A percentile compares a stretch with the other conserved stretches of the same genome.
Evolutionary conservation across 495 filamentous ascomycete species (phyloP).

Genomic region (Aspergillus nidulans): DNA sequence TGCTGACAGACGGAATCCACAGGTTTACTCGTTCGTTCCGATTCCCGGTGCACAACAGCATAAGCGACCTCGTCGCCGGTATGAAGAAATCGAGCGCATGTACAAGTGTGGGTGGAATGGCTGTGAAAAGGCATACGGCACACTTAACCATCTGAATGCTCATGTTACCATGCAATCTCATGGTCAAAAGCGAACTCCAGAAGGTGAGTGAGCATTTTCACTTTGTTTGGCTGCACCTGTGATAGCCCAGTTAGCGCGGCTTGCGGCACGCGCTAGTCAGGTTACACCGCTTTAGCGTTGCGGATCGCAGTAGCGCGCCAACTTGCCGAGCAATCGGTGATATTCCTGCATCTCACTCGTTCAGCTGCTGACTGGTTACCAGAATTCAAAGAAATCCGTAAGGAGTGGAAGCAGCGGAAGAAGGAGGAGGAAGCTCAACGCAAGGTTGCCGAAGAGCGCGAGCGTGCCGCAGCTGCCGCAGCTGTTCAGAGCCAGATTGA

Average conservation of each 20-base stretch:
- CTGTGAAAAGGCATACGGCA: conserved; percentile 97
- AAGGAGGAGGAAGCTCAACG: conserved; percentile 93
- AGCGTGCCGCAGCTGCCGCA: conserved; percentile 60
- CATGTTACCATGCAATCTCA: conserved; percentile 99
- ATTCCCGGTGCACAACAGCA: conserved; percentile 97
- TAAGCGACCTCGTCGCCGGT: conserved; percentile 89
- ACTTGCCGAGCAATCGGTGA: conserved; percentile 27
- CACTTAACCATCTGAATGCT: conserved; percentile 92
- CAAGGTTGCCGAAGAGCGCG: conserved; percentile 87
- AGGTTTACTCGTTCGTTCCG: conserved; percentile 98
- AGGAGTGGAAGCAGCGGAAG: conserved; percentile 98
- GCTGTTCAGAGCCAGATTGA: conserved; percentile 54
- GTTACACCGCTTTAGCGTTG: conserved; percentile 46
- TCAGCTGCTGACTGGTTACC: conserved; percentile 10
- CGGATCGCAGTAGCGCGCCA: conserved; percentile 46
- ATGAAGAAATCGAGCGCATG: conserved; percentile 99
- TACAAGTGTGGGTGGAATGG: conserved; percentile 99
- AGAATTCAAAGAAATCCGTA: conserved; percentile 99
- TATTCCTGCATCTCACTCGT: neutral
- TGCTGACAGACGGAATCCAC: conserved; percentile 26
- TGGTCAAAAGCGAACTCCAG: conserved; percentile 85
- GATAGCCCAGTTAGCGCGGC: conserved; percentile 36
- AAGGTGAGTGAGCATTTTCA: conserved; percentile 62
- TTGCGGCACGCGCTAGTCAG: conserved; percentile 37
- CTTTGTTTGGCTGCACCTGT: conserved; percentile 24